phyloP scores from a whole-genome alignment of 169 alveolate species.

The Plasmodium gonderi region DNA sequence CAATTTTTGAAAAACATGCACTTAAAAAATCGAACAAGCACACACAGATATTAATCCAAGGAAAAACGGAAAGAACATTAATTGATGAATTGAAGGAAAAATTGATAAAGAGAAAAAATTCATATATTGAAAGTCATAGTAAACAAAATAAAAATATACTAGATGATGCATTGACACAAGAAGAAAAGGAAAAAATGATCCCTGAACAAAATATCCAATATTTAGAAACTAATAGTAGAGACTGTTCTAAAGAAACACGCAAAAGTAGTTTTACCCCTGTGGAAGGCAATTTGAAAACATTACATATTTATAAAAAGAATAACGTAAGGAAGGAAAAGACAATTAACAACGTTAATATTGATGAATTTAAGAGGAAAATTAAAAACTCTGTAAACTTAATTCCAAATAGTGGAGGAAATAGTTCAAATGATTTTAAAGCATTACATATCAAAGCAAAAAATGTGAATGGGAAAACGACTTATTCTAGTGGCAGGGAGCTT shows the following conservation, averaged over 20 bases:
- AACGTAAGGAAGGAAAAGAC: background rate
- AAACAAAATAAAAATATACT: slow-evolving; percentile 14
- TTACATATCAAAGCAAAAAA: slow-evolving; percentile 10
- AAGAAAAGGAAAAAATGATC: slow-evolving; percentile 12
- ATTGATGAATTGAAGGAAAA: slow-evolving; percentile 23
- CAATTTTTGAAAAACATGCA: background rate
- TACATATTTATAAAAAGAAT: slow-evolving; percentile 2
- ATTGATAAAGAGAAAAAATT: slow-evolving; percentile 44
- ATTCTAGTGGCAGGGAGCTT: background rate
- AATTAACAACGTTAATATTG: slow-evolving; percentile 40
- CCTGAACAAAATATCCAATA: background rate
- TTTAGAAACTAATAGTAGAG: background rate
- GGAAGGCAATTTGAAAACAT: background rate
- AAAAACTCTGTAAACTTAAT: background rate
- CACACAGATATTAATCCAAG: background rate
- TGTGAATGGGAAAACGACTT: slow-evolving; percentile 3
- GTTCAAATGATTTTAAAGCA: background rate
- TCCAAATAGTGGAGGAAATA: background rate
- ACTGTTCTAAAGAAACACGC: slow-evolving; percentile 2
- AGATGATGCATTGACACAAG: background rate
- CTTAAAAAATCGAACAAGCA: background rate
- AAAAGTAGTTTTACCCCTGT: background rate
- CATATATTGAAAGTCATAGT: background rate
- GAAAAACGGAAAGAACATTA: background rate
- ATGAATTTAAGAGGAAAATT: slow-evolving; percentile 28